Conservation (phyloP, 441 rosid species). For the Mallotus japonicus region DNA sequence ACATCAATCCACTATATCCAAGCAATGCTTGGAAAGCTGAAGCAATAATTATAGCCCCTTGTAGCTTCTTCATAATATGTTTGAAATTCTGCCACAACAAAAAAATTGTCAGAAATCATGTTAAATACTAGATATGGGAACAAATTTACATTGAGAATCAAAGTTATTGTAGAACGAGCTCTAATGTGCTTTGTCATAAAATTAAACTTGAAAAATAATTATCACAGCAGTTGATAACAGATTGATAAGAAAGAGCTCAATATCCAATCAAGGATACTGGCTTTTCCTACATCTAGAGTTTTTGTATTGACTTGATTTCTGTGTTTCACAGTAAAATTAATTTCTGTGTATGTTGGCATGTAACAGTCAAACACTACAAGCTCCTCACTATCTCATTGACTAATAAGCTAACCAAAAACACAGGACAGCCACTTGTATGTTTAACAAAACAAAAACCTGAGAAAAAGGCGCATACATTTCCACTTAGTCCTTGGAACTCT, state of each 20-base stretch:
- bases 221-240: background rate
- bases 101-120: slow-evolving; percentile 12
- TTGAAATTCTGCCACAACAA: slow-evolving; percentile 67
- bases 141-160: no score
- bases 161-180: background rate
- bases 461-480: slow-evolving; percentile 61
- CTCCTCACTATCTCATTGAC: background rate
- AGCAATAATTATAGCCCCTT: slow-evolving; percentile 81
- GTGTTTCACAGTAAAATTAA: no score
- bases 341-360: background rate
- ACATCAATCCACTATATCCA: slow-evolving; percentile 94
- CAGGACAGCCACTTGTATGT: background rate
- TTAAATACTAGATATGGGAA: background rate
- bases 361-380: background rate
- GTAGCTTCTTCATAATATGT: slow-evolving; percentile 92
- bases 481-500: slow-evolving; percentile 74
- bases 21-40: slow-evolving; percentile 80
- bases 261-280: background rate
- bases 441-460: slow-evolving; percentile 6
- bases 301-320: no score
- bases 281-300: no score
- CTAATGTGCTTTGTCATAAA: background rate
- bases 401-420: no score
- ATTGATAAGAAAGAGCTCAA: background rate
- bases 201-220: background rate